These are phyloP conservation scores for Pseudopediastrum boryanum DNA, from an alignment of 139 green algal species.

Conservation along the genomic window DNA sequence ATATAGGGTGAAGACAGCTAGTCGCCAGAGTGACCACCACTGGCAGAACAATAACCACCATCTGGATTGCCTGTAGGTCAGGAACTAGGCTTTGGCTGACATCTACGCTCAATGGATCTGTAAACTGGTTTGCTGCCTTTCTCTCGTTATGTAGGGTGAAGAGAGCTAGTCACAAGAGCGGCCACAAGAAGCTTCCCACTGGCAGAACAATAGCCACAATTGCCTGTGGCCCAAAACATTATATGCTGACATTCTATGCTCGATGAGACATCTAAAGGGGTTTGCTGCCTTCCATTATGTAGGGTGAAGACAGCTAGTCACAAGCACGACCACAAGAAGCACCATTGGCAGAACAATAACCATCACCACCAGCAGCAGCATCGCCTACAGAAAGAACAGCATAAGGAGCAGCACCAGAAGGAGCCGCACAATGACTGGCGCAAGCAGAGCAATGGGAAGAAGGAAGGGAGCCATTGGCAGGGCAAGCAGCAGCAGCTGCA, in stretches of 20 bases:
- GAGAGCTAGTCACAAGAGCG: not conserved
- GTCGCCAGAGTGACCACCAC: not conserved
- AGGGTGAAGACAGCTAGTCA: not conserved
- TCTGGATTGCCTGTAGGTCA: too few species aligned
- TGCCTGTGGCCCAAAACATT: too few species aligned
- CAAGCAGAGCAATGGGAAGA: not conserved
- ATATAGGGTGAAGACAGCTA: not conserved
- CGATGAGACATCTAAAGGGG: too few species aligned
- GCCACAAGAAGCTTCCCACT: not conserved
- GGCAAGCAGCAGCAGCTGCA: slow-evolving; percentile 16
- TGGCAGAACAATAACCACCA: not conserved
- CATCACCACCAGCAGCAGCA: slow-evolving; percentile 5
- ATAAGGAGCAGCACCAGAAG: not conserved
- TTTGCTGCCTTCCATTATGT: not conserved
- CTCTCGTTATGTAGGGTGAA: too few species aligned
- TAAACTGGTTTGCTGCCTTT: too few species aligned
- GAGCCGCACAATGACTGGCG: not conserved
- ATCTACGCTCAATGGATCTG: too few species aligned
- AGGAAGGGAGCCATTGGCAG: slow-evolving; percentile 11
- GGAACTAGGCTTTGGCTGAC: too few species aligned
- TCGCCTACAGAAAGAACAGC: not conserved
- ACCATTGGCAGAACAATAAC: not conserved
- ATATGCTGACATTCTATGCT: too few species aligned
- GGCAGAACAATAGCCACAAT: too few species aligned
- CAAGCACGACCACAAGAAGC: not conserved